Conservation (phyloP, 192 early-diverging fungal species). For the Rhizoclosmatium sp. region DNA sequence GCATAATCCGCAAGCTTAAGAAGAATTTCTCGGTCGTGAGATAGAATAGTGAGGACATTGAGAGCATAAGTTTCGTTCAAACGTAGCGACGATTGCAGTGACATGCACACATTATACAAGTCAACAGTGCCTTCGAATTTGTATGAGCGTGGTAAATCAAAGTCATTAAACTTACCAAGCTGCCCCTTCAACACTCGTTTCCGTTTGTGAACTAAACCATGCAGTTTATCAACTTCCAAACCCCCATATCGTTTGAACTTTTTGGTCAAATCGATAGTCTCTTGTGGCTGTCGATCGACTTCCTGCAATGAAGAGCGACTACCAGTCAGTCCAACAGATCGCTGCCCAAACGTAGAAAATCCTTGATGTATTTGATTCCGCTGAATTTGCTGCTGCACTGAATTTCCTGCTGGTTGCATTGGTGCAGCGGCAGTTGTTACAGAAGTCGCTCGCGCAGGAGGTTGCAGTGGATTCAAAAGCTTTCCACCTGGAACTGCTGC, state of each 20-base stretch:
- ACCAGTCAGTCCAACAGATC: not conserved
- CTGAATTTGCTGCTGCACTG: not conserved
- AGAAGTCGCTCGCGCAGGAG: not conserved
- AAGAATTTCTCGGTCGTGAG: constrained; percentile 20
- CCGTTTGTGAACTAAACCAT: not conserved
- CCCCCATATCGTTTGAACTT: constrained; percentile 3
- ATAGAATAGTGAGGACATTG: constrained; percentile 29
- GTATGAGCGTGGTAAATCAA: not conserved
- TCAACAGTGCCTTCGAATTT: constrained; percentile 12
- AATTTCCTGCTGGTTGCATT: not conserved
- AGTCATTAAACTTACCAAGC: not conserved
- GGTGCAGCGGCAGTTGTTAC: not conserved
- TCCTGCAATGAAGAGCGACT: not conserved
- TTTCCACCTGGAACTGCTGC: not conserved
- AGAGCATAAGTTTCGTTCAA: constrained; percentile 2
- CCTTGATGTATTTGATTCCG: not conserved
- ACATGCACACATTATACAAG: constrained; percentile 29
- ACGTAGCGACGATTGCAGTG: constrained; percentile 3
- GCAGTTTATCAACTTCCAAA: constrained; percentile 19
- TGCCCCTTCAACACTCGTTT: not conserved
- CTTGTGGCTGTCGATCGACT: not conserved
- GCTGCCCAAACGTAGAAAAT: not conserved
- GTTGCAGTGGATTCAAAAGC: not conserved
- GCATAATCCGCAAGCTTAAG: constrained; percentile 20
- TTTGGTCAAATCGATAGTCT: not conserved